Evolutionary conservation across 73 alveolate species (phyloP).

Genomic region (Paramecium caudatum): DNA sequence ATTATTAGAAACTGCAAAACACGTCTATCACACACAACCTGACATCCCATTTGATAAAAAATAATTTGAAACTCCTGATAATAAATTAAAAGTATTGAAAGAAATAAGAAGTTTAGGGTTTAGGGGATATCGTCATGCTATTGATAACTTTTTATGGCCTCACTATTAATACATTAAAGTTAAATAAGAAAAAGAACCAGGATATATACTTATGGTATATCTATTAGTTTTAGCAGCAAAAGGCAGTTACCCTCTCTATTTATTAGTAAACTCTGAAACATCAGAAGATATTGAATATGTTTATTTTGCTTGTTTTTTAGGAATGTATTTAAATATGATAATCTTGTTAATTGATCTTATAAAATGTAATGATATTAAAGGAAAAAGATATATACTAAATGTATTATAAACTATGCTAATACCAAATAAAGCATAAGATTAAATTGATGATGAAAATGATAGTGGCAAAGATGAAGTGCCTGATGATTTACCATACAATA

Average conservation of each 20-base stretch:
- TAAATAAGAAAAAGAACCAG: constrained; percentile 2
- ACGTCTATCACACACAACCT: background rate
- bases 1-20: background rate
- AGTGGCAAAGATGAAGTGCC: constrained; percentile 22
- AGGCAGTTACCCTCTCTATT: background rate
- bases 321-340: constrained; percentile 60
- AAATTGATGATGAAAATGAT: constrained; percentile 28
- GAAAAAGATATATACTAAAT: constrained; percentile 43
- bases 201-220: background rate
- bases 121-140: constrained; percentile 59
- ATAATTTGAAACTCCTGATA: background rate
- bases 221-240: background rate
- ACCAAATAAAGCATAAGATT: constrained; percentile 41
- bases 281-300: background rate
- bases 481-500: constrained; percentile 49
- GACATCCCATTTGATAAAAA: constrained; percentile 11
- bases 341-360: constrained; percentile 41
- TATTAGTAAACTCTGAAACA: background rate
- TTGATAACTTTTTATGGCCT: constrained; percentile 60
- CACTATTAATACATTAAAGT: constrained; percentile 57
- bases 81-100: background rate
- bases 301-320: background rate
- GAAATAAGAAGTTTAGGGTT: constrained; percentile 45
- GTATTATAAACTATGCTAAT: constrained; percentile 30
- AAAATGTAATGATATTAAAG: constrained; percentile 37